Evolutionary conservation across 2,329 filamentous ascomycete species (phyloP).

Genomic region (Fusarium pilosicola): DNA sequence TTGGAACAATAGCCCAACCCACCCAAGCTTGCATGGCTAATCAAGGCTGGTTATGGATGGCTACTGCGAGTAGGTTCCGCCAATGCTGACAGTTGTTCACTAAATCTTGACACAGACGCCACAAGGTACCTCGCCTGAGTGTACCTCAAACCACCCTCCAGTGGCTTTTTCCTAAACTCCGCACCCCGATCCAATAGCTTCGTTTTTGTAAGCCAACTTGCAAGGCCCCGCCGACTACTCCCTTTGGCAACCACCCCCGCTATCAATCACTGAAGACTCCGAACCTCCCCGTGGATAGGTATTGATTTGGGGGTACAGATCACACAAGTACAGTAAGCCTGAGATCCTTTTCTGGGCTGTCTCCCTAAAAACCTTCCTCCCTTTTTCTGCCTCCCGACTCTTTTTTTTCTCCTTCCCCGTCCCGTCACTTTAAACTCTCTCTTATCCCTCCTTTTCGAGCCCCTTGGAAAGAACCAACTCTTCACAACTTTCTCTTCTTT

Average conservation of each 20-base stretch:
- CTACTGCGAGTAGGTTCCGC: conserved; percentile 7
- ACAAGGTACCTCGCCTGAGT: conserved; percentile 3
- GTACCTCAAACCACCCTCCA: conserved; percentile 5
- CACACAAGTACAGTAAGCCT: conserved; percentile 24
- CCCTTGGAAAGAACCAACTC: neutral
- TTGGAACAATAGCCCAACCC: neutral
- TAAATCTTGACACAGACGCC: conserved; percentile 30
- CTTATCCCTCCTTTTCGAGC: conserved; percentile 7
- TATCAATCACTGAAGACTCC: conserved; percentile 17
- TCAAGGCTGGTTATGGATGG: neutral
- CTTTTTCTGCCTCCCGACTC: conserved; percentile 9
- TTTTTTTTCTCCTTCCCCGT: neutral
- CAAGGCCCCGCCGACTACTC: neutral
- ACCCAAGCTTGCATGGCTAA: neutral
- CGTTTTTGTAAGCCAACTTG: neutral
- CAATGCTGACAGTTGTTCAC: conserved; percentile 39
- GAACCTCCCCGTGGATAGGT: conserved; percentile 19
- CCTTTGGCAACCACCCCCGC: conserved; percentile 5
- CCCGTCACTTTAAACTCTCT: neutral
- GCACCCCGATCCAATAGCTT: neutral
- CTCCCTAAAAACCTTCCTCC: conserved; percentile 20
- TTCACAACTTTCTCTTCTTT: neutral
- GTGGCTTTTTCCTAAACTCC: neutral
- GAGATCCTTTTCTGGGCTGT: conserved; percentile 12
- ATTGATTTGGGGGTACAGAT: conserved; percentile 14